These are phyloP conservation scores for Leccinum rimulosum DNA, from an alignment of 768 basidiomycete genomes.

Conservation along the genomic window DNA sequence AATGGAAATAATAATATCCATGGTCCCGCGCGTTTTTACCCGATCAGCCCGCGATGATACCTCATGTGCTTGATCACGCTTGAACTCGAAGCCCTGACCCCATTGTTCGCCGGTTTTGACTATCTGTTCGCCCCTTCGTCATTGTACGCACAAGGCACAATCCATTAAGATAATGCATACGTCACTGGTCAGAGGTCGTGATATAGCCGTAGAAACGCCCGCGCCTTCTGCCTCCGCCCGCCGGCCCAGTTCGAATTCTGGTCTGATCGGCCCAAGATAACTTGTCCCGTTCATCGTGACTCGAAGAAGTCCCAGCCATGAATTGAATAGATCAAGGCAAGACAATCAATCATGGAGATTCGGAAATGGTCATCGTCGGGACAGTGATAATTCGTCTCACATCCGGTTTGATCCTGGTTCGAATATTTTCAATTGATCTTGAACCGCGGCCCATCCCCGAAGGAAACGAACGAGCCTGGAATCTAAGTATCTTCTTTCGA, in stretches of 20 bases:
- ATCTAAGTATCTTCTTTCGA: neutral
- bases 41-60: constrained; percentile 4
- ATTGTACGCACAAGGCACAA: neutral
- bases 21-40: constrained; percentile 1
- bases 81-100: neutral
- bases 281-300: neutral
- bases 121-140: constrained; percentile 2
- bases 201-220: constrained; percentile 2
- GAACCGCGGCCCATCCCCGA: neutral
- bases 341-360: neutral
- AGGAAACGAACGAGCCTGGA: neutral
- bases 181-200: neutral
- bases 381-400: neutral
- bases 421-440: neutral
- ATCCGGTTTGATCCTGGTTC: neutral
- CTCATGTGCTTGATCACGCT: constrained; percentile 13
- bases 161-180: neutral
- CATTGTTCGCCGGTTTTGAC: constrained; percentile 25
- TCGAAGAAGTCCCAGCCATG: neutral
- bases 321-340: neutral
- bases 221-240: neutral
- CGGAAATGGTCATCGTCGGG: neutral
- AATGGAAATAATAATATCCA: neutral
- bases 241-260: constrained; percentile 2
- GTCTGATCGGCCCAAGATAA: neutral